Conservation (phyloP, 2,329 filamentous ascomycete genomes). For the Hansfordia pulvinata region DNA sequence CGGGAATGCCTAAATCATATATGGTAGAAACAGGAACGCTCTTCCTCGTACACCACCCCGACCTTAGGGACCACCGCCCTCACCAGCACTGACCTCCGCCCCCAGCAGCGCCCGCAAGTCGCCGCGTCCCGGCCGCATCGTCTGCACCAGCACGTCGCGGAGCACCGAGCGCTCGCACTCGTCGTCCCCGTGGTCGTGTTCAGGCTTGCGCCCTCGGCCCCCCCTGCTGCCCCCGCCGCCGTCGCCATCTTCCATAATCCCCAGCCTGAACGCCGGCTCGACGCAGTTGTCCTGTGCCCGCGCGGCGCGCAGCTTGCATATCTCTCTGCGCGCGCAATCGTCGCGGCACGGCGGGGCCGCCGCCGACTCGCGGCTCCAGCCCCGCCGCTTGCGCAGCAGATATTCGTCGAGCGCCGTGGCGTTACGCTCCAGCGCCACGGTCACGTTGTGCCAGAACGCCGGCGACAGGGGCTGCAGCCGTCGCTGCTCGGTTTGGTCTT, state of each 20-base stretch:
- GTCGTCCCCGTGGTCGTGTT: conserved; percentile 1
- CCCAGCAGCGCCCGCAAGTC: no score
- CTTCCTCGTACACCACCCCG: no score
- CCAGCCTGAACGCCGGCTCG: conserved; percentile 17
- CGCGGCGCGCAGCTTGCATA: conserved; percentile 38
- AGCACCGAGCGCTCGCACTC: conserved; percentile 5
- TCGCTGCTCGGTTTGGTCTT: no score
- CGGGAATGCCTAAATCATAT: no score
- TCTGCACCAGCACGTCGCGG: conserved; percentile 1
- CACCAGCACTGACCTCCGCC: no score
- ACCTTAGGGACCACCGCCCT: no score
- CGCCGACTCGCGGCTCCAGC: conserved; percentile 21
- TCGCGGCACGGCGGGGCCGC: conserved; percentile 21
- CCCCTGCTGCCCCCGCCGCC: conserved; percentile 8
- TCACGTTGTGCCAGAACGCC: conserved; percentile 46
- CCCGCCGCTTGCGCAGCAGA: conserved; percentile 31
- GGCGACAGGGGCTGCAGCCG: conserved; percentile 38
- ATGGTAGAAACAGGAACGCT: no score
- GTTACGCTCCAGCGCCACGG: conserved; percentile 29
- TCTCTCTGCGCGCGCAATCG: conserved; percentile 27
- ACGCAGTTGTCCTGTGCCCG: conserved; percentile 38
- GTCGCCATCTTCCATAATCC: conserved; percentile 14
- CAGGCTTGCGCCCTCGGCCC: no score
- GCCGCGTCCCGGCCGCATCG: no score
- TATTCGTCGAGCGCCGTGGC: conserved; percentile 29